These are phyloP conservation scores for Phoenix roebelenii DNA, from an alignment of 176 grass and related monocot genomes.

Conservation along the genomic window DNA sequence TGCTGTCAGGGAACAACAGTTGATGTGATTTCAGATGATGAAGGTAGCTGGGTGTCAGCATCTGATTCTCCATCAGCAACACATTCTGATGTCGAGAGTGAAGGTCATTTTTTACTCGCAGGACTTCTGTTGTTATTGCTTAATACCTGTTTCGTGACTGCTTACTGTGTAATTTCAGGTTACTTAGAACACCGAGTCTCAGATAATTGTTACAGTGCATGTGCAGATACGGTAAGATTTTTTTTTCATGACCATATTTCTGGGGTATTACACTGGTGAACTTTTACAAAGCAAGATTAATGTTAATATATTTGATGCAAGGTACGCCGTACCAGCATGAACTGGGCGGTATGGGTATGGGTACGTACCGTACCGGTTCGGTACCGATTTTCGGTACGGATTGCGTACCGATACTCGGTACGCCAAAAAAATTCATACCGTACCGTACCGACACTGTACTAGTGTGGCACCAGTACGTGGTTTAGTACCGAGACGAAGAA, in stretches of 20 bases:
- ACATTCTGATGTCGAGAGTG: slow-evolving; percentile 22
- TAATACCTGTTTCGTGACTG: background rate
- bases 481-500: too few relatives aligned
- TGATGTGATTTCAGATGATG: slow-evolving; percentile 25
- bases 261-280: background rate
- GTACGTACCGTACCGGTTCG: too few relatives aligned
- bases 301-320: too few relatives aligned
- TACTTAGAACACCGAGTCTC: background rate
- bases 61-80: slow-evolving; percentile 20
- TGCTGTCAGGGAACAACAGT: slow-evolving; percentile 21
- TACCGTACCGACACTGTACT: too few relatives aligned
- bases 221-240: background rate
- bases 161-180: background rate
- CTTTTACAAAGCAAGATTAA: too few relatives aligned
- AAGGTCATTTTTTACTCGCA: slow-evolving; percentile 17
- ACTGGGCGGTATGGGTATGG: too few relatives aligned
- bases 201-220: background rate
- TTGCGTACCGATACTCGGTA: too few relatives aligned
- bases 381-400: too few relatives aligned
- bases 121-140: slow-evolving; percentile 2
- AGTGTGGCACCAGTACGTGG: too few relatives aligned
- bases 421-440: too few relatives aligned
- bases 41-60: slow-evolving; percentile 21
- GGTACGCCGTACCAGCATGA: too few relatives aligned
- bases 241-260: background rate